These are phyloP conservation scores for Saccharum spontaneum DNA, from an alignment of 176 grass and related monocot species.

Conservation along the genomic window DNA sequence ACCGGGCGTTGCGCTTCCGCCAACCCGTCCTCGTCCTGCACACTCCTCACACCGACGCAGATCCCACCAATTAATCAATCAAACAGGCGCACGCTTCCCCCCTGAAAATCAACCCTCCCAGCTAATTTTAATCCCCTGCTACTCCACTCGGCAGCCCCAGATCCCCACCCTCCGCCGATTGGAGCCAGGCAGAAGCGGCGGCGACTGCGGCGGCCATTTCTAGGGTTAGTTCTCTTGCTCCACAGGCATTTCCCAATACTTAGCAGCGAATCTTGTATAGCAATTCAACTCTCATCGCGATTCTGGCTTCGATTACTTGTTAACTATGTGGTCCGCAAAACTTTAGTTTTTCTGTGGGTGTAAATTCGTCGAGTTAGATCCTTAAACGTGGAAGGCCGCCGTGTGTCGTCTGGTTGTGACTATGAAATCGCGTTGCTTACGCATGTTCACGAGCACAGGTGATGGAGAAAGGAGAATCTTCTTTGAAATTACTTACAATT, in stretches of 20 bases:
- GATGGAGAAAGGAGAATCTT: too few relatives aligned
- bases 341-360: not conserved
- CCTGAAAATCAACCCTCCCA: conserved; percentile 15
- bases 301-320: not conserved
- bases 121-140: not conserved
- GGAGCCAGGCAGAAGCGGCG: not conserved
- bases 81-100: conserved; percentile 22
- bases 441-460: not conserved
- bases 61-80: not conserved
- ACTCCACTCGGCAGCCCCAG: not conserved
- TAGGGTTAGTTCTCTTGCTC: conserved; percentile 49
- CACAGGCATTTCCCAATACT: not conserved
- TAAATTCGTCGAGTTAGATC: conserved; percentile 17
- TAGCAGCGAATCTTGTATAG: not conserved
- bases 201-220: conserved; percentile 11
- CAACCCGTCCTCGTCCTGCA: not conserved
- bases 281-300: not conserved
- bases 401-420: not conserved
- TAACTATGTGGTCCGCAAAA: not conserved
- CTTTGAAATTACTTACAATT: not conserved
- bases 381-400: not conserved
- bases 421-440: not conserved
- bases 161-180: conserved; percentile 7
- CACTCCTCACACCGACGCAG: not conserved
- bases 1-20: conserved; percentile 32